These are phyloP conservation scores for Leishmania amazonensis DNA, from an alignment of 208 protist species.

Conservation along the genomic window DNA sequence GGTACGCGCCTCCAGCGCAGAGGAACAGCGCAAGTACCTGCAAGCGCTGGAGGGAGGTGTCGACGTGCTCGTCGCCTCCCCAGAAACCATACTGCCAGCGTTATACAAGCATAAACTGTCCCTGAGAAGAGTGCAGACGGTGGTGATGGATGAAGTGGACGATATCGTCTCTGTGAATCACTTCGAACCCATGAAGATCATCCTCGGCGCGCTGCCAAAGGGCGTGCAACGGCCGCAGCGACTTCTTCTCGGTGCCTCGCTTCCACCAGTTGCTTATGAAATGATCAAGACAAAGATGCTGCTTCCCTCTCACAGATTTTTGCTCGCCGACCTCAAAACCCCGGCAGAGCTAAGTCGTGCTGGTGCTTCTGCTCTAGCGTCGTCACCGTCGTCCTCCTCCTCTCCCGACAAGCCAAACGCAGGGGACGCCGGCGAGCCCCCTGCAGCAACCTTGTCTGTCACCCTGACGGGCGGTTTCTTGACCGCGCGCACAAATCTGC, in stretches of 20 bases:
- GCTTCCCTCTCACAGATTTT: constrained; percentile 79
- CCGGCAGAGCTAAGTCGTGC: neutral
- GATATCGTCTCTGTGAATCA: constrained; percentile 83
- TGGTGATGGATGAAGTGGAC: constrained; percentile 88
- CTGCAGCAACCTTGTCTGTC: neutral
- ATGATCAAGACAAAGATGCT: constrained; percentile 80
- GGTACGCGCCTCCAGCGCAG: constrained; percentile 63
- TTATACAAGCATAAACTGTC: constrained; percentile 76
- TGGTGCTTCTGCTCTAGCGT: neutral
- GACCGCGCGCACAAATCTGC: constrained; percentile 24
- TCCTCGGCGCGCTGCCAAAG: constrained; percentile 78
- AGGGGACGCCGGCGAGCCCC: neutral
- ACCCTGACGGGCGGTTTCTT: constrained; percentile 8
- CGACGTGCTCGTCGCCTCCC: constrained; percentile 79
- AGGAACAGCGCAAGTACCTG: constrained; percentile 70
- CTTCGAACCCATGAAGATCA: constrained; percentile 84
- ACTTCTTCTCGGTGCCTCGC: constrained; percentile 66
- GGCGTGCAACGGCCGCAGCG: constrained; percentile 65
- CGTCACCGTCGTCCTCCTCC: neutral
- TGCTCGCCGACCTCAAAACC: constrained; percentile 61
- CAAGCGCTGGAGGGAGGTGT: constrained; percentile 48
- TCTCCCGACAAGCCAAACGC: neutral
- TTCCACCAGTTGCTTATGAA: constrained; percentile 73
- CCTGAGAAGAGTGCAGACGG: constrained; percentile 50
- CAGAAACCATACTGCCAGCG: constrained; percentile 73